Conservation (phyloP, 257 asterid species). For the Echites panduratus region DNA sequence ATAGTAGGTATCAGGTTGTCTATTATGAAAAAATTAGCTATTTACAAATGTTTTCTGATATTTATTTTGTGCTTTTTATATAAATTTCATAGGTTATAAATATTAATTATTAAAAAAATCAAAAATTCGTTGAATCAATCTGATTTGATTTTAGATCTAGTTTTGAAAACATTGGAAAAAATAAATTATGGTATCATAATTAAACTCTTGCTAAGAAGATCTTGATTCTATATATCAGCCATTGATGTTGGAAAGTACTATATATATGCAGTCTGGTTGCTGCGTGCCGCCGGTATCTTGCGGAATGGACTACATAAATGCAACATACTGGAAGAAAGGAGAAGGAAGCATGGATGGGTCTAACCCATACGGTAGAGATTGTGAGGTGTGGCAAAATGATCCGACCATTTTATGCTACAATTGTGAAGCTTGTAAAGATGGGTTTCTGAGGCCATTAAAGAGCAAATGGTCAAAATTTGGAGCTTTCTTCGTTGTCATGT, state of each 20-base stretch:
- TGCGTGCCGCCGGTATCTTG: conserved; percentile 36
- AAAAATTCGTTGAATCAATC: too few species aligned
- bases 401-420: conserved; percentile 35
- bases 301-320: conserved; percentile 35
- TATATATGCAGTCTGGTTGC: conserved; percentile 26
- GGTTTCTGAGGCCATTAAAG: conserved; percentile 25
- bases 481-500: conserved; percentile 24
- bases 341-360: not conserved
- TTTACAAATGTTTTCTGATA: too few species aligned
- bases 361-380: conserved; percentile 17
- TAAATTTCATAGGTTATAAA: too few species aligned
- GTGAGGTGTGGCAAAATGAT: conserved; percentile 33
- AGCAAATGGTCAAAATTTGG: conserved; percentile 36
- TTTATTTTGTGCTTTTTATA: too few species aligned
- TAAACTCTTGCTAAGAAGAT: too few species aligned
- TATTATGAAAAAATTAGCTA: too few species aligned
- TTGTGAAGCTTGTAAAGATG: conserved; percentile 31
- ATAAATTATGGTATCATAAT: too few species aligned
- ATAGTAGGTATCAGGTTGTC: too few species aligned
- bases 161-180: too few species aligned
- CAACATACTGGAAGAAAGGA: conserved; percentile 29
- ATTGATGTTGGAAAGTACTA: too few species aligned
- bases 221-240: not conserved
- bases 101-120: too few species aligned
- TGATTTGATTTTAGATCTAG: too few species aligned